Evolutionary conservation across 805 yeast species (phyloP), one percentile per base, ranked within the genome.

Genomic region (Maudiozyma turicensis): DNA sequence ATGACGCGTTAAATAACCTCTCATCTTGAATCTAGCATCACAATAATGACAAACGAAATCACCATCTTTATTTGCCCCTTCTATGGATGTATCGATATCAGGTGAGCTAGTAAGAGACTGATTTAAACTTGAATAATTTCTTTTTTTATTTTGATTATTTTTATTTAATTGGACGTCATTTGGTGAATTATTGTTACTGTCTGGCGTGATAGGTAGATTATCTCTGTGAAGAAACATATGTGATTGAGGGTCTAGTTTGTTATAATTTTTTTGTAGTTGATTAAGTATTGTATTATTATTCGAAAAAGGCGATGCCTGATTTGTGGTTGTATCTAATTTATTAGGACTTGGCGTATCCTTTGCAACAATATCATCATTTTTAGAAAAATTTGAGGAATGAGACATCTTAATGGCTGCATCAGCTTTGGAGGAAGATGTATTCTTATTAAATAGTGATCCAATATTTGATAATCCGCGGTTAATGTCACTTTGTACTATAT

Each of bases 1-100:
- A 67, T 90, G 98, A 55, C 97, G 80, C 0, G 97, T 90, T 56
- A 90, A 72, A 64, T 89, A 89, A 1, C 96, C 96, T 66, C 86
- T 82, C 35, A 90, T 85, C 52, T 81, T 76, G 70, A 90, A 90
- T 47, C 73, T 76, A 0, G 95, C 84, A 51, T 78, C 77, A 68
- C 98, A 90, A 57, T 79, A 78, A 26, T 82, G 80, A 69, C 98
- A 90, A 43, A 66, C 65, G 58, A 75, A 78, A 10, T 54, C 54
- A 44, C 56, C 64, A 20, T 52, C 54, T 2, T 44, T 51, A 13
- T 48, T 48, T 28, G 26, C 35, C 11, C 31, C 47, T 14, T 32
- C 34, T 30, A n/a, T 9, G 3, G 10, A 2, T 31, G 37, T 28
- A 11, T 14, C 31, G 8, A 8, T 41, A 35, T n/a, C 32, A 10